Evolutionary conservation across 2,329 filamentous ascomycete species (phyloP), one percentile per base, ranked within the genome.

Genomic region (Fusarium sp.): DNA sequence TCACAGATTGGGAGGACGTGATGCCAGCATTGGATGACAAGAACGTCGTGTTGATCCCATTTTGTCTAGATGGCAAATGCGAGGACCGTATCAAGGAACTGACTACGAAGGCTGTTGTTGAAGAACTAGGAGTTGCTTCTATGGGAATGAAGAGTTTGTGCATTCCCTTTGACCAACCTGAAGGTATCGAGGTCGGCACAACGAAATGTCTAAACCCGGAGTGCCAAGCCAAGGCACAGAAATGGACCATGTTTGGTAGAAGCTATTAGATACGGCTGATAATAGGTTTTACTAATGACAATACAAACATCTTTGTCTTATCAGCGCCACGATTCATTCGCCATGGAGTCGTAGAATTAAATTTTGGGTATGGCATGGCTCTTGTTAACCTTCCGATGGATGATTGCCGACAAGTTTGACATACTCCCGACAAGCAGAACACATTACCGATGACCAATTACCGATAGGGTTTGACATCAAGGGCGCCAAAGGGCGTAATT

Each of bases 21-120:
- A 89, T 96, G 44, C 95, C 96, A 9, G 90, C 93, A 1, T 88
- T 99, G 40, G 96, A 99, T 80, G 85, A 88, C 78, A 97, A 97
- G 87, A 97, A 98, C 77, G 90, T 98, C 43, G 91, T 97, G 43
- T 84, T 98, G 63, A 97, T 98, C 70, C 95, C 95, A 53, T 92
- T 94, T 85, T 99, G 97, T 79, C 84, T 94, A 65, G 92, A 88
- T 34, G 82, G 83, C 71, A 89, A 92, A 78, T 98, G 95, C 77
- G 95, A 98, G 82, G 95, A 98, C 75, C 89, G 93, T 79, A 94
- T 98, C 84, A 98, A 98, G 88, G 94, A 97, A 57, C 86, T 94
- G 78, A 97, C 93, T 67, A 93, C 92, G 75, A 80, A 82, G 19
- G 86, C 87, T 26, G 84, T 28, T 28, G 26, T 28, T 7, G 26